phyloP scores from a whole-genome alignment of 768 basidiomycete genomes.

The Leccinum broughii region DNA sequence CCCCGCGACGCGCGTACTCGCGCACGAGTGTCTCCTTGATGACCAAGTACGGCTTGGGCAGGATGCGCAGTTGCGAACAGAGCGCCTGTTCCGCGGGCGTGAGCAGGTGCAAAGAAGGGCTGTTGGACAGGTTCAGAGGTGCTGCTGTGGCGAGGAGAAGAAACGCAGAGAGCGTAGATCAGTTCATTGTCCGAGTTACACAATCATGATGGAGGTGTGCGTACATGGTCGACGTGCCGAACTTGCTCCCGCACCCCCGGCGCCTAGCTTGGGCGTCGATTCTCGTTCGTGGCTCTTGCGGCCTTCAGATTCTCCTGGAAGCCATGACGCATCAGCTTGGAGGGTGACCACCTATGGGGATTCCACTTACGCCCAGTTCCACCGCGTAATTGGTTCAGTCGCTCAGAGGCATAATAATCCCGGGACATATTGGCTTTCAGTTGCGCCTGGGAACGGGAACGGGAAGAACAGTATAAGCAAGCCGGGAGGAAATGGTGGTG shows the following conservation, averaged over 20 bases:
- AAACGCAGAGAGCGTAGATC: not conserved
- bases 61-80: constrained; percentile 85
- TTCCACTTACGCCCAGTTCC: constrained; percentile 44
- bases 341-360: not conserved
- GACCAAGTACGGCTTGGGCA: constrained; percentile 93
- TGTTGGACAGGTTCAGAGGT: constrained; percentile 88
- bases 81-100: constrained; percentile 84
- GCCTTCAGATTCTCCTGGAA: constrained; percentile 47
- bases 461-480: not conserved
- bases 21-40: constrained; percentile 95
- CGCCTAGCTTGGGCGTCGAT: constrained; percentile 50
- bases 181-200: not conserved
- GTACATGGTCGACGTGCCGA: constrained; percentile 45
- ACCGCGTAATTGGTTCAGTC: constrained; percentile 48
- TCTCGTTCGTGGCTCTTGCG: constrained; percentile 63
- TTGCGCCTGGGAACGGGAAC: constrained; percentile 47
- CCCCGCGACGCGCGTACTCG: constrained; percentile 88
- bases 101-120: constrained; percentile 86
- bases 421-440: constrained; percentile 58
- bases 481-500: not conserved
- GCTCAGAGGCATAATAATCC: constrained; percentile 56
- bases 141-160: constrained; percentile 36
- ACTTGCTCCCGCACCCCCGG: constrained; percentile 36
- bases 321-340: not conserved
- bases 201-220: constrained; percentile 15